Percentiles rank a stretch among this genome's conserved stretches.
phyloP scores from a whole-genome alignment of 345 rosid genomes.

The Citrus unshiu region DNA sequence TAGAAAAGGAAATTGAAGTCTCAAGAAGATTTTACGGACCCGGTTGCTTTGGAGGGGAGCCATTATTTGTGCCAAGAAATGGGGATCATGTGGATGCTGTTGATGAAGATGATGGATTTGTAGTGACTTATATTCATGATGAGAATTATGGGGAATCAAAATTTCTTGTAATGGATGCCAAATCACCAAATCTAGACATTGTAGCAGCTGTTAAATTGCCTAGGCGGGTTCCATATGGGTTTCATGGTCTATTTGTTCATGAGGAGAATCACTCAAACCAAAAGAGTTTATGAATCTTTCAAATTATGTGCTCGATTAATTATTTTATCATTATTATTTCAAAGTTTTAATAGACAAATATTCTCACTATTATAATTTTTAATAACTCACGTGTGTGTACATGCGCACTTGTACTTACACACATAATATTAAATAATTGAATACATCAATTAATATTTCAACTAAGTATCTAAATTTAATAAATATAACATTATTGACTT shows the following conservation, averaged over 20 bases:
- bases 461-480: no score
- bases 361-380: no score
- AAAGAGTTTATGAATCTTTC: background rate
- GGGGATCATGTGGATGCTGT: background rate
- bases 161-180: conserved; percentile 25
- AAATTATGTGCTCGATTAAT: no score
- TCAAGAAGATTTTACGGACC: conserved; percentile 16
- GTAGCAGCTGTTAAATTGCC: conserved; percentile 6
- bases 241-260: background rate
- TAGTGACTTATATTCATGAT: conserved; percentile 17
- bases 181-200: conserved; percentile 10
- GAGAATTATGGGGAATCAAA: conserved; percentile 15
- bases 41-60: conserved; percentile 29
- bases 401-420: no score
- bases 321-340: no score
- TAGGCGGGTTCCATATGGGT: background rate
- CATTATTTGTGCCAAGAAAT: conserved; percentile 21
- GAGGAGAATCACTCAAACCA: background rate
- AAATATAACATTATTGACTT: no score
- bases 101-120: conserved; percentile 29
- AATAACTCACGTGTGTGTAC: no score
- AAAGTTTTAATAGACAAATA: no score
- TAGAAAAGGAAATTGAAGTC: conserved; percentile 17
- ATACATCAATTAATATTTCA: no score
- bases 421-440: no score